Percentiles rank a stretch among this genome's conserved stretches.
These are phyloP conservation scores for Leucocoprinus sp. DNA, from an alignment of 768 basidiomycete genomes.

Conservation along the genomic window DNA sequence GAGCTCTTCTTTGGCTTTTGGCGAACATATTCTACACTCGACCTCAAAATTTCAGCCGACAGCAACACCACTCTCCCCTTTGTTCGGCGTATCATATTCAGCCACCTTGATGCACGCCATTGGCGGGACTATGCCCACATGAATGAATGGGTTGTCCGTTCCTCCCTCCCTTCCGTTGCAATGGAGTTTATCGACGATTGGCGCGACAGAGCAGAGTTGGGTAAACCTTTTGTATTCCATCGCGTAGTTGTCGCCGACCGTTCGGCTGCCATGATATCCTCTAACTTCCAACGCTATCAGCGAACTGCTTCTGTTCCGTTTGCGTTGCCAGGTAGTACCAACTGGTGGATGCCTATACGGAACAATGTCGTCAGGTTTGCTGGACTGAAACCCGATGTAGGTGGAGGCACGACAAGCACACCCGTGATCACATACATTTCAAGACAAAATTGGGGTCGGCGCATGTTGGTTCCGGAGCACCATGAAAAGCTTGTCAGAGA, in stretches of 20 bases:
- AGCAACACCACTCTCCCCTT: constrained; percentile 70
- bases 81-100: constrained; percentile 68
- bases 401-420: constrained; percentile 37
- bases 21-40: constrained; percentile 82
- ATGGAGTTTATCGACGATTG: constrained; percentile 83
- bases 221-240: constrained; percentile 68
- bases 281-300: constrained; percentile 59
- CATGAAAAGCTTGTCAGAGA: constrained; percentile 76
- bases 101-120: constrained; percentile 61
- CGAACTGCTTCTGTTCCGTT: constrained; percentile 74
- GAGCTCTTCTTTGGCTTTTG: constrained; percentile 91
- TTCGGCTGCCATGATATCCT: constrained; percentile 70
- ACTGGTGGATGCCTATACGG: constrained; percentile 83
- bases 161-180: constrained; percentile 70
- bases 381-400: constrained; percentile 40
- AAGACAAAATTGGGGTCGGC: constrained; percentile 79
- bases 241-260: constrained; percentile 86
- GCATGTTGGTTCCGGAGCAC: constrained; percentile 69
- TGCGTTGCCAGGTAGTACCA: constrained; percentile 58
- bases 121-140: constrained; percentile 91
- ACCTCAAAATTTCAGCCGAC: constrained; percentile 52
- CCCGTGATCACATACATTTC: constrained; percentile 93
- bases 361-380: constrained; percentile 67
- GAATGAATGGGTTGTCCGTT: constrained; percentile 82
- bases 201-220: constrained; percentile 67